A percentile compares a stretch with the other conserved stretches of the same genome.
Conservation (phyloP, 1,139 yeast species). For the Eremothecium coryli region DNA sequence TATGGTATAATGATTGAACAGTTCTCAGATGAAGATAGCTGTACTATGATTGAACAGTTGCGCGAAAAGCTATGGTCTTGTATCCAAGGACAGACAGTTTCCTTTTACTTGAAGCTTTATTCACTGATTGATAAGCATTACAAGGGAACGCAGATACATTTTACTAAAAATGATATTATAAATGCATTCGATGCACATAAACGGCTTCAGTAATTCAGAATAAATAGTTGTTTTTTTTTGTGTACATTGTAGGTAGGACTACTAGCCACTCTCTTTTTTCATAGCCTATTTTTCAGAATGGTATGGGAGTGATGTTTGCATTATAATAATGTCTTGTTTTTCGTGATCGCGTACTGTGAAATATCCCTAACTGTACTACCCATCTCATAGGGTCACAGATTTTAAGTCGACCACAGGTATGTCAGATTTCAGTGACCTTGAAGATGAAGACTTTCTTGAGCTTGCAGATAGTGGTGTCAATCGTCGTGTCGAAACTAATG, state of each 20-base stretch:
- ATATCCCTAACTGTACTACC: too few species aligned
- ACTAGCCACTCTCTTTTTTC: neutral
- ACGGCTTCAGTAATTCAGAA: constrained; percentile 8
- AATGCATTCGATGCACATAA: constrained; percentile 34
- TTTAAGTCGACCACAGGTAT: constrained; percentile 4
- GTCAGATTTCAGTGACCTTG: constrained; percentile 22
- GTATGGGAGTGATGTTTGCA: too few species aligned
- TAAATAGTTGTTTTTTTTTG: constrained; percentile 3
- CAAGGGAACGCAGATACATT: constrained; percentile 34
- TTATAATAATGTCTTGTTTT: too few species aligned
- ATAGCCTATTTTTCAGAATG: neutral
- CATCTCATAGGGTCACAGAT: too few species aligned
- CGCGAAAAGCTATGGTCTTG: constrained; percentile 45
- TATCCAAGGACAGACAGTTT: constrained; percentile 42
- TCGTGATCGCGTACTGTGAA: too few species aligned
- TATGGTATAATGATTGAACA: constrained; percentile 52
- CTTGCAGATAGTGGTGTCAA: constrained; percentile 29
- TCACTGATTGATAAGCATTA: constrained; percentile 38
- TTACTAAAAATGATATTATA: constrained; percentile 37
- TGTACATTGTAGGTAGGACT: too few species aligned
- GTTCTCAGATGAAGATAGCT: constrained; percentile 37
- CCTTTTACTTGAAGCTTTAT: constrained; percentile 35
- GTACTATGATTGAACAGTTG: constrained; percentile 31
- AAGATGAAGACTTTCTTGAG: constrained; percentile 31
- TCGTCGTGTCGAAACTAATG: constrained; percentile 27